Conservation (phyloP, 768 basidiomycete species). For the Leccinum rimulosum region DNA sequence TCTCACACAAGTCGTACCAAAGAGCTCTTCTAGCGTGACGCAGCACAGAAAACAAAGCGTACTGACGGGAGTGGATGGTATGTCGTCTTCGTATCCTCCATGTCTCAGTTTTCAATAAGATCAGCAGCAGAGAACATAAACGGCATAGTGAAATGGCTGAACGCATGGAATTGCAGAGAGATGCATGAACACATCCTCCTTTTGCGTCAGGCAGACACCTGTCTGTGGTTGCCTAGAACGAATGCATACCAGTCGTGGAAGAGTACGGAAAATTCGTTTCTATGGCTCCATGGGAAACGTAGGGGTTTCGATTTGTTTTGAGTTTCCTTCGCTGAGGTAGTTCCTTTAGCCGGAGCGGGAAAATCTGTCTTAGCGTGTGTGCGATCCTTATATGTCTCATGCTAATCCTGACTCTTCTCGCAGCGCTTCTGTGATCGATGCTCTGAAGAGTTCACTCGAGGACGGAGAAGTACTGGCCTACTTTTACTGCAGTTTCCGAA, state of each 20-base stretch:
- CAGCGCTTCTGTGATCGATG: conserved; percentile 16
- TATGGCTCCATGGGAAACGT: conserved; percentile 21
- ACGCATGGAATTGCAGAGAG: conserved; percentile 2
- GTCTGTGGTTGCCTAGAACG: conserved; percentile 9
- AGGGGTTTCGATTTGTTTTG: neutral
- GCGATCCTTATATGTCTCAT: accelerated
- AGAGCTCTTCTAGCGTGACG: neutral
- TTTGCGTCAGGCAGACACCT: conserved; percentile 8
- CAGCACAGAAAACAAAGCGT: neutral
- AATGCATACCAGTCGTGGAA: conserved; percentile 6
- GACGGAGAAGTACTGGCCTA: conserved; percentile 5
- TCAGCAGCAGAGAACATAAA: conserved; percentile 1
- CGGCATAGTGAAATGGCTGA: conserved; percentile 1
- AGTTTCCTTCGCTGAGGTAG: neutral
- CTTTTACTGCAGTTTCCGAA: conserved; percentile 25
- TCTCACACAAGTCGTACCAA: neutral
- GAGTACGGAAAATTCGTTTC: neutral
- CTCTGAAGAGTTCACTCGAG: neutral
- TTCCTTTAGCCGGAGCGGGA: conserved; percentile 11
- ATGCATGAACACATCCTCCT: neutral
- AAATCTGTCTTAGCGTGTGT: conserved; percentile 18
- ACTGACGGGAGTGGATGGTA: neutral
- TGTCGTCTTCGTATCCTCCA: neutral
- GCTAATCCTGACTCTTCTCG: neutral
- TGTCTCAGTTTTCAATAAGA: neutral